Conservation (phyloP, 352 stramenopile genomes). For the Phytopythium chamaehyphon region DNA sequence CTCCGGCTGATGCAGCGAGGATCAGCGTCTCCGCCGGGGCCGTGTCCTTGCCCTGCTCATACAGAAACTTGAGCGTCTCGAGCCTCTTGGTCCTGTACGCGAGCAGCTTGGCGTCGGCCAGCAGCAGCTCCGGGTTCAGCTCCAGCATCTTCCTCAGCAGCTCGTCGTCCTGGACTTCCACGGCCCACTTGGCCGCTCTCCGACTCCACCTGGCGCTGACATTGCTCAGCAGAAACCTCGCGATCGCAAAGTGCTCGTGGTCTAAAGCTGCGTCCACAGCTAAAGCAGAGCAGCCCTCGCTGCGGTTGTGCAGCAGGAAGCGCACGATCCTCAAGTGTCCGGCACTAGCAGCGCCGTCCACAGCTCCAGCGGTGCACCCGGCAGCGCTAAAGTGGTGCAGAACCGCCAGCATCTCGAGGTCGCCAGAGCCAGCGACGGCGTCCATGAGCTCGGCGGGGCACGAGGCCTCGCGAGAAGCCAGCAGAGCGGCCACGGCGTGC, state of each 20-base stretch:
- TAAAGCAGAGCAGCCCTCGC: constrained; percentile 28
- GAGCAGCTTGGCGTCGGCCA: constrained; percentile 38
- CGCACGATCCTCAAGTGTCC: constrained; percentile 29
- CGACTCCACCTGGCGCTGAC: constrained; percentile 35
- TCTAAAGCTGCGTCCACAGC: constrained; percentile 27
- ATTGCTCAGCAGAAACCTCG: constrained; percentile 19
- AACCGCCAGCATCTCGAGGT: constrained; percentile 33
- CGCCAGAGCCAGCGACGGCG: constrained; percentile 21
- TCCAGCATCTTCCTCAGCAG: constrained; percentile 27
- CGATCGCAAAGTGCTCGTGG: constrained; percentile 28
- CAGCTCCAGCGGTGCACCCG: constrained; percentile 27
- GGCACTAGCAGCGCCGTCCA: constrained; percentile 29
- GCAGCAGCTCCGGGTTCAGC: constrained; percentile 23
- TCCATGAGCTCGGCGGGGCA: constrained; percentile 29
- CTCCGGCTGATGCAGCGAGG: constrained; percentile 24
- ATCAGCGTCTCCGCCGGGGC: constrained; percentile 42
- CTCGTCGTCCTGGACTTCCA: constrained; percentile 27
- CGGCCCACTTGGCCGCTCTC: constrained; percentile 28
- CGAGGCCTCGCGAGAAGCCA: constrained; percentile 23
- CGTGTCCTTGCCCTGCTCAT: constrained; percentile 38
- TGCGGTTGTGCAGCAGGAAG: constrained; percentile 43
- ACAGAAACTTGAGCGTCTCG: constrained; percentile 51
- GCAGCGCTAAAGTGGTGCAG: constrained; percentile 25
- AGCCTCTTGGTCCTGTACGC: constrained; percentile 34
- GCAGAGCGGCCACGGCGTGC: constrained; percentile 33